Conservation (phyloP, 2,329 filamentous ascomycete species). For the Paramyrothecium sp. region DNA sequence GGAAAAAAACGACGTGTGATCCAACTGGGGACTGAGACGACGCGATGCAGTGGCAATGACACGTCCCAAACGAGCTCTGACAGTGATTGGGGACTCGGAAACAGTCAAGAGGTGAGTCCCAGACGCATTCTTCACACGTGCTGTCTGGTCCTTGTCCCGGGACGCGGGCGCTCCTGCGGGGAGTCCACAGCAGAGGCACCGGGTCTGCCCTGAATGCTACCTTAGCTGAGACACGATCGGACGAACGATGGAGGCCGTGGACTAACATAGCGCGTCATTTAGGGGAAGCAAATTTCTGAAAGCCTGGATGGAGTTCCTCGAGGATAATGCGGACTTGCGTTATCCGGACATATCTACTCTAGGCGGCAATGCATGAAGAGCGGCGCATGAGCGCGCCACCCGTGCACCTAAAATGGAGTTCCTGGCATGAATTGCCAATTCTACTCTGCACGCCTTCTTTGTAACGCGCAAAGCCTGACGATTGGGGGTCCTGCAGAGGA, state of each 20-base stretch:
- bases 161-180: constrained; percentile 5
- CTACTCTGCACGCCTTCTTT: neutral
- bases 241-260: neutral
- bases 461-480: neutral
- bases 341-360: constrained; percentile 69
- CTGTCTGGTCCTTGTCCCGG: constrained; percentile 7
- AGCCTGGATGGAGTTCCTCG: constrained; percentile 86
- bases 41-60: constrained; percentile 93
- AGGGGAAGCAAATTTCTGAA: constrained; percentile 86
- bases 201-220: constrained; percentile 12
- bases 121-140: constrained; percentile 6
- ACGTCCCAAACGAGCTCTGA: constrained; percentile 84
- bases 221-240: constrained; percentile 16
- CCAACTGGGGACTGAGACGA: constrained; percentile 13
- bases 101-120: constrained; percentile 78
- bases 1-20: neutral
- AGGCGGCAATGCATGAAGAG: neutral
- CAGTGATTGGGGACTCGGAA: constrained; percentile 90
- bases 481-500: neutral
- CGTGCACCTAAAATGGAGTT: neutral
- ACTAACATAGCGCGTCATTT: constrained; percentile 15
- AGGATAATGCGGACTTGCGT: constrained; percentile 84
- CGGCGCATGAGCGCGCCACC: neutral
- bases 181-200: neutral
- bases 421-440: neutral